A percentile compares a stretch with the other conserved stretches of the same genome.
These are phyloP conservation scores for Cicer yamashitae DNA, from an alignment of 306 rosid genomes.

Conservation along the genomic window DNA sequence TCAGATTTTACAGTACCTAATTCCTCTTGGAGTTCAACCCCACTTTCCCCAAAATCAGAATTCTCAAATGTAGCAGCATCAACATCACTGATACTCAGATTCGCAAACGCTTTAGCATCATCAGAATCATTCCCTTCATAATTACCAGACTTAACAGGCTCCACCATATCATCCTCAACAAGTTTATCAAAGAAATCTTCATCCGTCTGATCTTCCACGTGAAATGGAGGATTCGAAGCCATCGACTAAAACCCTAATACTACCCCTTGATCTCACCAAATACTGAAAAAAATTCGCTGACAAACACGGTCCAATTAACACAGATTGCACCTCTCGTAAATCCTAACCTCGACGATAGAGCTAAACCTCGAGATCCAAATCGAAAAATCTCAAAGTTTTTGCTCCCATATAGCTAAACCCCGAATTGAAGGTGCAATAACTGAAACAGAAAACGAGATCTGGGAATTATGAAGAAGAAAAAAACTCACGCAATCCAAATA, in stretches of 20 bases:
- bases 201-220: slow-evolving; percentile 87
- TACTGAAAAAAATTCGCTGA: slow-evolving; percentile 36
- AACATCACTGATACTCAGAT: slow-evolving; percentile 56
- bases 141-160: slow-evolving; percentile 44
- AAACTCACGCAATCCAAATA: slow-evolving; percentile 43
- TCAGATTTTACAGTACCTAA: slow-evolving; percentile 41
- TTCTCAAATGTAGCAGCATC: slow-evolving; percentile 52
- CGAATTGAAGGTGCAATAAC: slow-evolving; percentile 36
- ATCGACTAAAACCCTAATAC: slow-evolving; percentile 58
- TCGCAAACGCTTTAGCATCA: slow-evolving; percentile 62
- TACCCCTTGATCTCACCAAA: slow-evolving; percentile 46
- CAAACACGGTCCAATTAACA: slow-evolving; percentile 11
- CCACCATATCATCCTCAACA: slow-evolving; percentile 76
- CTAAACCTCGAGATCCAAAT: slow-evolving; percentile 61
- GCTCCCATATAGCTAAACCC: slow-evolving; percentile 42
- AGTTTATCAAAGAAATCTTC: slow-evolving; percentile 92
- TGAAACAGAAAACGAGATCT: slow-evolving; percentile 57
- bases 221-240: slow-evolving; percentile 87
- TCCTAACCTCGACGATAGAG: slow-evolving; percentile 50
- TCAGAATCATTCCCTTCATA: slow-evolving; percentile 62
- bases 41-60: slow-evolving; percentile 42
- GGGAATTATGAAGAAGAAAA: slow-evolving; percentile 31
- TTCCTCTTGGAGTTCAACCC: slow-evolving; percentile 38
- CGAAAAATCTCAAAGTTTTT: slow-evolving; percentile 36
- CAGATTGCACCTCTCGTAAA: slow-evolving; percentile 33